phyloP scores from a whole-genome alignment of 106 monocot species.

The Alisma plantagoaquatica region DNA sequence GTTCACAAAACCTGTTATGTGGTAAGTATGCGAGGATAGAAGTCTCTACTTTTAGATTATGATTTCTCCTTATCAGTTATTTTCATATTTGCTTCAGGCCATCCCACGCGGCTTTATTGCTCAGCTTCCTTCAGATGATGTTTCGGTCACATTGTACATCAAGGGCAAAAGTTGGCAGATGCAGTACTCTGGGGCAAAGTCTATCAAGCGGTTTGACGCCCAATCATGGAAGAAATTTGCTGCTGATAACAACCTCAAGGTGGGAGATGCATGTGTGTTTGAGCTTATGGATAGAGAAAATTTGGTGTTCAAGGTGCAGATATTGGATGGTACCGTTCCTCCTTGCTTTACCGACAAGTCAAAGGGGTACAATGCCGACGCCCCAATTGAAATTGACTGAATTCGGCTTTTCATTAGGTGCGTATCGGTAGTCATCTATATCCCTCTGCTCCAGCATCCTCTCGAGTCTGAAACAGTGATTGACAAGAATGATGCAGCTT shows the following conservation, averaged over 20 bases:
- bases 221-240: conserved; percentile 41
- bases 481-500: too few relatives aligned
- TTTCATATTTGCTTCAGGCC: conserved; percentile 11
- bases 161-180: conserved; percentile 25
- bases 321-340: conserved; percentile 34
- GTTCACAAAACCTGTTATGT: background rate
- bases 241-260: conserved; percentile 27
- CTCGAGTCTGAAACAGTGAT: too few relatives aligned
- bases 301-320: conserved; percentile 28
- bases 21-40: background rate
- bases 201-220: conserved; percentile 4
- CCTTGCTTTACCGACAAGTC: background rate
- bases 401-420: too few relatives aligned
- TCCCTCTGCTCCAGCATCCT: too few relatives aligned
- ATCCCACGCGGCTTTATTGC: conserved; percentile 26
- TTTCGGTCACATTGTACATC: conserved; percentile 7
- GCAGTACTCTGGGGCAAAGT: conserved; percentile 18
- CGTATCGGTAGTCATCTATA: background rate
- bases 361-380: background rate
- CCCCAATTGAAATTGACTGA: conserved; percentile 5
- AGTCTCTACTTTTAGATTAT: background rate
- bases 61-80: background rate
- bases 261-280: conserved; percentile 50
- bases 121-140: conserved; percentile 13
- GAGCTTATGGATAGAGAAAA: conserved; percentile 33